Percentiles rank a stretch among this genome's conserved stretches.
Conservation (phyloP, 805 yeast genomes). For the Starmerella stellata region DNA sequence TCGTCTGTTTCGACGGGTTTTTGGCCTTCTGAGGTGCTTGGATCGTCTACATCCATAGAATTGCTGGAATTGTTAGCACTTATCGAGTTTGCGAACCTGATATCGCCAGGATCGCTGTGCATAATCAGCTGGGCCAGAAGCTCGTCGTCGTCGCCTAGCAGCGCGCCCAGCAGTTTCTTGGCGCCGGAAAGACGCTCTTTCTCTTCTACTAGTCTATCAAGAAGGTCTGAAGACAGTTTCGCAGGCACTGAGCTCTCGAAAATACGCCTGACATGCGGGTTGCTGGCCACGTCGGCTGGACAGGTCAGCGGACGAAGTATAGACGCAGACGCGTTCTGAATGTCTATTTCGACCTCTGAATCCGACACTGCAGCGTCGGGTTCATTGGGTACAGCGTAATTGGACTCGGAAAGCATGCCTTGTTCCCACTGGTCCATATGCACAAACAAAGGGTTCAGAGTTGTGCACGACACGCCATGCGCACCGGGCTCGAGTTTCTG, state of each 20-base stretch:
- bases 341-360: too few species aligned
- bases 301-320: slow-evolving; percentile 55
- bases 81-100: slow-evolving; percentile 4
- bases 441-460: slow-evolving; percentile 18
- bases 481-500: slow-evolving; percentile 38
- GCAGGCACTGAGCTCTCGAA: slow-evolving; percentile 41
- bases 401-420: not conserved
- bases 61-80: too few species aligned
- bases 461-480: slow-evolving; percentile 30
- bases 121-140: slow-evolving; percentile 10
- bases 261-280: slow-evolving; percentile 49
- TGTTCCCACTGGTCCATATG: not conserved
- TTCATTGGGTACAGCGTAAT: slow-evolving; percentile 24
- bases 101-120: slow-evolving; percentile 1
- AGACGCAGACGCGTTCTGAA: too few species aligned
- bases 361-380: slow-evolving; percentile 35
- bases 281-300: slow-evolving; percentile 59
- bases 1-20: too few species aligned
- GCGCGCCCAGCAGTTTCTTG: slow-evolving; percentile 52
- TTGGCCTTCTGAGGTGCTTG: too few species aligned
- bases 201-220: slow-evolving; percentile 64
- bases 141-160: slow-evolving; percentile 71
- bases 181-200: slow-evolving; percentile 58
- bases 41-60: too few species aligned
- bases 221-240: slow-evolving; percentile 50